Evolutionary conservation across 331 rosid species (phyloP).

Genomic region (Arachis monticola): DNA sequence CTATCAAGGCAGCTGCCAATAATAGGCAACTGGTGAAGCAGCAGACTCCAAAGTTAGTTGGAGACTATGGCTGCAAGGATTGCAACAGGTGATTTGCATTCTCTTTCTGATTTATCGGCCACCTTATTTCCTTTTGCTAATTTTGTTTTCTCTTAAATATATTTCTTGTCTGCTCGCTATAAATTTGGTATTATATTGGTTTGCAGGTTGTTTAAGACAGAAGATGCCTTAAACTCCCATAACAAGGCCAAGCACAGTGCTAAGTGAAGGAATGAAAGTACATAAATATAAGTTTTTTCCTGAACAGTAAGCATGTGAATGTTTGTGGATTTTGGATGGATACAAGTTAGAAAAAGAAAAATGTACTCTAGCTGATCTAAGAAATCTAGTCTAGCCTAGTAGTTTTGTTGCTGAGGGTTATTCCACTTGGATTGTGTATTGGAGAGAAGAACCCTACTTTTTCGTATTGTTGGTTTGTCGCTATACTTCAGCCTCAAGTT

Average conservation of each 20-base stretch:
- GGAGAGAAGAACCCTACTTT: neutral
- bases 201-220: constrained; percentile 69
- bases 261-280: constrained; percentile 39
- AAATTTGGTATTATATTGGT: neutral
- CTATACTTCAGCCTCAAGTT: neutral
- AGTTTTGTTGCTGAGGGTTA: neutral
- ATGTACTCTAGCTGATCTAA: constrained; percentile 8
- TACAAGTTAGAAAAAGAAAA: neutral
- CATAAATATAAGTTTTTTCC: neutral
- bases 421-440: constrained; percentile 25
- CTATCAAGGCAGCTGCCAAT: constrained; percentile 46
- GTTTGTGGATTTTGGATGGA: constrained; percentile 24
- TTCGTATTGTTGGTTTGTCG: neutral
- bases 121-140: neutral
- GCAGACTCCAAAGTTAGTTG: constrained; percentile 51
- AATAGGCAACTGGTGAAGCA: constrained; percentile 42
- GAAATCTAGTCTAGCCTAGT: constrained; percentile 1
- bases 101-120: neutral
- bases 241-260: constrained; percentile 66
- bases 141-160: neutral
- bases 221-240: constrained; percentile 62
- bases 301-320: constrained; percentile 7
- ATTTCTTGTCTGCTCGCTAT: neutral
- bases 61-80: constrained; percentile 57
- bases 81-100: constrained; percentile 56